Conservation (phyloP, 1,284 basidiomycete species). For the Moesziomyces antarcticus region DNA sequence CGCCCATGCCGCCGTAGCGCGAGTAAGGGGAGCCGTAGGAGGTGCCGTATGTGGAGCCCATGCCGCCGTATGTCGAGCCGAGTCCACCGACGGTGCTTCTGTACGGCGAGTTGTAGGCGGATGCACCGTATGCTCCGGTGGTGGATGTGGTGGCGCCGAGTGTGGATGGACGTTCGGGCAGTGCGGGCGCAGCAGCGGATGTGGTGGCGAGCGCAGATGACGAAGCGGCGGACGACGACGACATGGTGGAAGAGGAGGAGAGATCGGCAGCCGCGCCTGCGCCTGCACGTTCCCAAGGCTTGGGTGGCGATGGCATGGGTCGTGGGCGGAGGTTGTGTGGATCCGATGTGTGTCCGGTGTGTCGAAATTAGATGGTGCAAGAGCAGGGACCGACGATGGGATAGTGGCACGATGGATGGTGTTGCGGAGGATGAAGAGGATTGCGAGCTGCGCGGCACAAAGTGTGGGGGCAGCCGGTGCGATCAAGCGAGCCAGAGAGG, state of each 20-base stretch:
- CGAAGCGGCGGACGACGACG: slow-evolving; percentile 22
- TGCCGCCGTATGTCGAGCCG: slow-evolving; percentile 60
- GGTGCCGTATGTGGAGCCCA: slow-evolving; percentile 58
- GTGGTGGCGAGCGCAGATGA: slow-evolving; percentile 32
- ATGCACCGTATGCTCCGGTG: slow-evolving; percentile 37
- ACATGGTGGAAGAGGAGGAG: slow-evolving; percentile 25
- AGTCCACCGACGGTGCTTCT: slow-evolving; percentile 50
- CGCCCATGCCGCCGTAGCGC: slow-evolving; percentile 55
- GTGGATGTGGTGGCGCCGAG: slow-evolving; percentile 19
- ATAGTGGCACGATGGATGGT: no score
- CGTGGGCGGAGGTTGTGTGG: not conserved
- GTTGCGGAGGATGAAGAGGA: no score
- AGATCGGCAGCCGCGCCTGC: slow-evolving; percentile 39
- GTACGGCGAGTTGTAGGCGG: slow-evolving; percentile 41
- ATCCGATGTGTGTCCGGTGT: not conserved
- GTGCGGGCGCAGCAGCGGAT: slow-evolving; percentile 37
- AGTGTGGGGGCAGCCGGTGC: no score
- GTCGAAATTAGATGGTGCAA: no score
- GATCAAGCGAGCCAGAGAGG: no score
- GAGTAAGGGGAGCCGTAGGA: slow-evolving; percentile 64
- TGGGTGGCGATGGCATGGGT: slow-evolving; percentile 63
- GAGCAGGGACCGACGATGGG: no score
- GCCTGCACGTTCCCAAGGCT: slow-evolving; percentile 65
- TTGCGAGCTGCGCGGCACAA: no score
- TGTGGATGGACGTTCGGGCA: slow-evolving; percentile 64